These are phyloP conservation scores for Colletotrichum nymphaeae DNA, from an alignment of 2,329 filamentous ascomycete genomes.

Conservation along the genomic window DNA sequence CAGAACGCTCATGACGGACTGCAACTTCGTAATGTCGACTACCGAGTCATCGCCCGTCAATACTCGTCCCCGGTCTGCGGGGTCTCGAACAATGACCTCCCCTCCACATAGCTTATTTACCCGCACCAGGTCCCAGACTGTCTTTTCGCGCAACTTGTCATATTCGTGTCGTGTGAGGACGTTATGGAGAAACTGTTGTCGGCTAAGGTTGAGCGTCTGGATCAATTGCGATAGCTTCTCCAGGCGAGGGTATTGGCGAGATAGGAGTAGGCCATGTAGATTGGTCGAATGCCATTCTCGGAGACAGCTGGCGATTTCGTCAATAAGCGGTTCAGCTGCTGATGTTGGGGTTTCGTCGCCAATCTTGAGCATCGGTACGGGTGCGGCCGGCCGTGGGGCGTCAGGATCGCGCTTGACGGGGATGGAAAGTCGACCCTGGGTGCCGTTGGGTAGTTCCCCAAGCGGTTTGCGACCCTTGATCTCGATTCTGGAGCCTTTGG, in stretches of 20 bases:
- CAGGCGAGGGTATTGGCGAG: slow-evolving; percentile 82
- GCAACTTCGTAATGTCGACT: slow-evolving; percentile 88
- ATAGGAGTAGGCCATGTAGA: slow-evolving; percentile 89
- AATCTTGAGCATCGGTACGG: slow-evolving; percentile 97
- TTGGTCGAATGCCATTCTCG: slow-evolving; percentile 99
- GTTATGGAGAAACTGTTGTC: slow-evolving; percentile 92
- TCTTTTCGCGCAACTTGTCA: slow-evolving; percentile 82
- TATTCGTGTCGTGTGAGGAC: slow-evolving; percentile 91
- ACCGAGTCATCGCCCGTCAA: slow-evolving; percentile 94
- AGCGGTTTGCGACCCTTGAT: slow-evolving; percentile 38
- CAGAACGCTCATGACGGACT: slow-evolving; percentile 95
- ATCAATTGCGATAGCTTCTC: slow-evolving; percentile 86
- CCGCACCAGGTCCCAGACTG: slow-evolving; percentile 93
- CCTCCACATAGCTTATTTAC: slow-evolving; percentile 95
- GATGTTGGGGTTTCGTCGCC: slow-evolving; percentile 97
- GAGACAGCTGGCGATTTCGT: slow-evolving; percentile 96
- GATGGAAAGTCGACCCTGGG: slow-evolving; percentile 56
- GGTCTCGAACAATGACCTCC: slow-evolving; percentile 94
- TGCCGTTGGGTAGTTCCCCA: slow-evolving; percentile 52
- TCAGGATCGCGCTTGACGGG: slow-evolving; percentile 71
- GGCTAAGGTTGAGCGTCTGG: slow-evolving; percentile 82
- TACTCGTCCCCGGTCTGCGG: slow-evolving; percentile 83
- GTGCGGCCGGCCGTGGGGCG: slow-evolving; percentile 83
- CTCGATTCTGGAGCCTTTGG: slow-evolving; percentile 32
- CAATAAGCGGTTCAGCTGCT: slow-evolving; percentile 87